Conservation (phyloP, 1,284 basidiomycete genomes). For the Malassezia arunalokei region DNA sequence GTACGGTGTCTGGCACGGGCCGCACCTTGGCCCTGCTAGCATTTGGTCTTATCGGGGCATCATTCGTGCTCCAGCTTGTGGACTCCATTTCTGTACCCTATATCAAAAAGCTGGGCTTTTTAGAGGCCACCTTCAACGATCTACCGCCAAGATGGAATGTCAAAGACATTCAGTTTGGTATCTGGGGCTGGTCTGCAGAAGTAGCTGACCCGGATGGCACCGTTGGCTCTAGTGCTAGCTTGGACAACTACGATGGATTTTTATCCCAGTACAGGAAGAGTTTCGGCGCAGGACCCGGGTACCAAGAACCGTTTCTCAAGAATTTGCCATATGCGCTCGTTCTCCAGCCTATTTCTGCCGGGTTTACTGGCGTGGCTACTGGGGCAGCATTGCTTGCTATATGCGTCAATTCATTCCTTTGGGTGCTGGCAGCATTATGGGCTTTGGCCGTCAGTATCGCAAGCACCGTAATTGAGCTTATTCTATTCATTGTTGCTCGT, state of each 20-base stretch:
- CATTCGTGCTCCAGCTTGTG: constrained; percentile 32
- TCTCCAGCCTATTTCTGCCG: constrained; percentile 31
- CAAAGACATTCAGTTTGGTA: constrained; percentile 17
- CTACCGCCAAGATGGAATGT: background rate
- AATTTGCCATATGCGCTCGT: constrained; percentile 31
- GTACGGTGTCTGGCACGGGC: constrained; percentile 1
- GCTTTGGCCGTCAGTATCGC: constrained; percentile 26
- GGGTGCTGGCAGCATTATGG: constrained; percentile 28
- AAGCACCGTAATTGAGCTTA: constrained; percentile 26
- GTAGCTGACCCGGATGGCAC: background rate
- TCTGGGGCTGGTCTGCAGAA: constrained; percentile 26
- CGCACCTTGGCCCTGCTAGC: constrained; percentile 10
- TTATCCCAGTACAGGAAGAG: background rate
- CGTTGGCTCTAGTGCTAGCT: background rate
- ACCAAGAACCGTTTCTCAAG: constrained; percentile 18
- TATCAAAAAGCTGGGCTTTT: constrained; percentile 33
- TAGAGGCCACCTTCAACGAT: constrained; percentile 14
- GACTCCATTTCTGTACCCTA: constrained; percentile 26
- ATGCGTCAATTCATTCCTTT: constrained; percentile 31
- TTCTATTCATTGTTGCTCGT: constrained; percentile 27
- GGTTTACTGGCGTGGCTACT: constrained; percentile 29
- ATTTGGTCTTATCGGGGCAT: constrained; percentile 29
- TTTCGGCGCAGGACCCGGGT: background rate
- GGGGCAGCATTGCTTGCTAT: constrained; percentile 29
- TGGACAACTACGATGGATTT: background rate